Evolutionary conservation across 1,284 basidiomycete species (phyloP), one percentile per base, ranked within the genome.

Genomic region (Ustilago bromivora): DNA sequence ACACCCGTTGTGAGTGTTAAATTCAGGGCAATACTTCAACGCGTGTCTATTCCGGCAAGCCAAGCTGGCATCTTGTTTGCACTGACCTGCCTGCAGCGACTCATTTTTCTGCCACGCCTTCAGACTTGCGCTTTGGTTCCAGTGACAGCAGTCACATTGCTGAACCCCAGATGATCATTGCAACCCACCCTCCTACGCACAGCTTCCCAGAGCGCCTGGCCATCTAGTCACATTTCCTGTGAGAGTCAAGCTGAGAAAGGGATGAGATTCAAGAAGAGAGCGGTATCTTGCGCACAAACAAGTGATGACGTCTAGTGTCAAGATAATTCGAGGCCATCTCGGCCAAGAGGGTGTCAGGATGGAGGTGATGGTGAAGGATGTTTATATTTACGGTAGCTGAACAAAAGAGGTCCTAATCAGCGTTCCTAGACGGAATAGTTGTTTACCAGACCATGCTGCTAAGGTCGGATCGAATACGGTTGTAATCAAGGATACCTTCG

Each of bases 401-500:
- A 8, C 28, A 31, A 51, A 12, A 11, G 13, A 1, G 49, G 43
- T n/a, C 41, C 61, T 4, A 28, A 43, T 43, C 57, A 23, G 53
- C 32, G n/a, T 57, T 59, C 31, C 43, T 32, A 23, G 6, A 32
- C 11, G 19, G 13, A 47, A 12, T 35, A 13, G 23, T 12, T 12
- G 23, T 54, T 82, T 84, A 87, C 82, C 83, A 87, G 61, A 85
- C 65, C 58, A 87, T 82, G 57, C 82, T 84, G 47, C 82, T 77
- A 76, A 86, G 86, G 71, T 82, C 85, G 55, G 84, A 81, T 52
- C 87, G 82, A 78, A 87, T 87, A 47, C 85, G 82, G 80, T 81
- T 78, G 82, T 89, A 89, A 82, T 88, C 87, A 57, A 89, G 84
- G 55, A 98, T 89, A 86, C 96, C 95, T 84, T 98, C 96, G 31